A percentile compares a stretch with the other conserved stretches of the same genome.
Conservation (phyloP, 352 stramenopile genomes). For the Pythium guiyangense region DNA sequence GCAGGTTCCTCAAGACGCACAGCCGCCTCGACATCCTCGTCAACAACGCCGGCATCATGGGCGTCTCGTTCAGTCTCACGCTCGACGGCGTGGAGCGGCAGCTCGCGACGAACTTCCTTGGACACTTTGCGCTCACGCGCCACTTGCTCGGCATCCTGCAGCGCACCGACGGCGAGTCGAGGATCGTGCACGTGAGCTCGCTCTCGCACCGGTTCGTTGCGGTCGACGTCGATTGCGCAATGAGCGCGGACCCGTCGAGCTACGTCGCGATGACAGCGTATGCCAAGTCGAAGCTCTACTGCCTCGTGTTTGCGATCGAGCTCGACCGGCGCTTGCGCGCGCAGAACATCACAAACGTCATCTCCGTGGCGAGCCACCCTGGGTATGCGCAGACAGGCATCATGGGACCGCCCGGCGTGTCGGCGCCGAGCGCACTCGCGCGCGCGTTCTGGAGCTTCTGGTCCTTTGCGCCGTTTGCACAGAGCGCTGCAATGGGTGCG, state of each 20-base stretch:
- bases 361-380: conserved; percentile 25
- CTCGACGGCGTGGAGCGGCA: conserved; percentile 23
- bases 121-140: conserved; percentile 19
- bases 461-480: conserved; percentile 21
- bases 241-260: conserved; percentile 6
- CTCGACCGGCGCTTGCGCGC: conserved; percentile 47
- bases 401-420: conserved; percentile 10
- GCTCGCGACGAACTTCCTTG: conserved; percentile 31
- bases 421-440: conserved; percentile 8
- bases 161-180: conserved; percentile 10
- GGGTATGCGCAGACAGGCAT: conserved; percentile 25
- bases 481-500: conserved; percentile 27
- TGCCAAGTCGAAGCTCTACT: conserved; percentile 86
- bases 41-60: conserved; percentile 38
- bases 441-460: conserved; percentile 18
- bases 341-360: conserved; percentile 17
- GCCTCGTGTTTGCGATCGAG: conserved; percentile 90
- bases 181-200: conserved; percentile 17
- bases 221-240: conserved; percentile 1
- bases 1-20: conserved; percentile 22
- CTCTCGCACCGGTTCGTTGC: conserved; percentile 14
- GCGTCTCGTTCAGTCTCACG: conserved; percentile 11
- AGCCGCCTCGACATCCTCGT: conserved; percentile 29
- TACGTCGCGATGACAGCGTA: conserved; percentile 55
- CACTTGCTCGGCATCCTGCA: conserved; percentile 13